A percentile compares a stretch with the other conserved stretches of the same genome.
Evolutionary conservation across 495 filamentous ascomycete species (phyloP).

Genomic region (Neurospora africana): DNA sequence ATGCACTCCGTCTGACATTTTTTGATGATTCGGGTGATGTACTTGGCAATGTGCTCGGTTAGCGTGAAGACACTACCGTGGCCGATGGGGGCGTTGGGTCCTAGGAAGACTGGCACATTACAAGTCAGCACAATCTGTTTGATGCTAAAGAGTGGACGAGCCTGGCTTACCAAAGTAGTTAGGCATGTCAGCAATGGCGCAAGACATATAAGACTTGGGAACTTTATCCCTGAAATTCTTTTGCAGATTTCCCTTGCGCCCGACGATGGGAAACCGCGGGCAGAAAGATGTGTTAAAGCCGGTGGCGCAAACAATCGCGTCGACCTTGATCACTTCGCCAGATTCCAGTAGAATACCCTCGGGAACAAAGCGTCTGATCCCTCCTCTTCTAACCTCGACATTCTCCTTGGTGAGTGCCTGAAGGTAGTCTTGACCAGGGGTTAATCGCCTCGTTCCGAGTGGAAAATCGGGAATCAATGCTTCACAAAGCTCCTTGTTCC

Average conservation of each 20-base stretch:
- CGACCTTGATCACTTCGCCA: conserved; percentile 44
- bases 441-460: conserved; percentile 56
- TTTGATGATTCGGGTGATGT: conserved; percentile 31
- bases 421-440: conserved; percentile 58
- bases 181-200: conserved; percentile 33
- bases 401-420: conserved; percentile 51
- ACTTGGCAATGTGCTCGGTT: conserved; percentile 36
- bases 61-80: conserved; percentile 40
- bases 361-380: conserved; percentile 46
- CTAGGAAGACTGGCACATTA: conserved; percentile 27
- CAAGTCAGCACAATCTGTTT: conserved; percentile 8
- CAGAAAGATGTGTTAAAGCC: conserved; percentile 54
- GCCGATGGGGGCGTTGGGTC: conserved; percentile 39
- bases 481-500: conserved; percentile 32
- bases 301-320: conserved; percentile 61
- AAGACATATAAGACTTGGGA: conserved; percentile 36
- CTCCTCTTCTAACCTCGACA: conserved; percentile 45
- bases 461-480: conserved; percentile 55
- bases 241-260: conserved; percentile 40
- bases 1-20: conserved; percentile 39
- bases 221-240: conserved; percentile 25
- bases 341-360: conserved; percentile 49
- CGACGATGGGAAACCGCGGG: conserved; percentile 51
- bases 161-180: conserved; percentile 38
- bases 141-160: not conserved